Evolutionary conservation across 495 filamentous ascomycete species (phyloP).

Genomic region (Annulohypoxylon bovei): DNA sequence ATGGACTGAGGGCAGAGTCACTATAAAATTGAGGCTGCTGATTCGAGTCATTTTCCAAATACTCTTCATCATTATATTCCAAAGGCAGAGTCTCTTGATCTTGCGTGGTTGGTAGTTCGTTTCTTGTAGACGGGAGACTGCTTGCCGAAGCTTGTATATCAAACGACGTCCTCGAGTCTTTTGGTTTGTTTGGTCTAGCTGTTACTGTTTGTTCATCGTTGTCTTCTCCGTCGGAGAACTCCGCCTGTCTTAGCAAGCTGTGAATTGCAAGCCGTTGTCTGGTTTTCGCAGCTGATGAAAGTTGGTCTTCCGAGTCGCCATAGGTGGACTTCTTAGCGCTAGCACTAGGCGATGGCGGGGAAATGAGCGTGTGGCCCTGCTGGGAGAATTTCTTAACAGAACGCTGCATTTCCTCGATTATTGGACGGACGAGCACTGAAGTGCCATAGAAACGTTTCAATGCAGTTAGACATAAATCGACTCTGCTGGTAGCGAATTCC

Average conservation of each 20-base stretch:
- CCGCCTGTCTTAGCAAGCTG: slow-evolving; percentile 29
- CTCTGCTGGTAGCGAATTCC: slow-evolving; percentile 33
- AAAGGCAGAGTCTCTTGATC: not conserved
- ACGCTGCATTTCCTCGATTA: slow-evolving; percentile 32
- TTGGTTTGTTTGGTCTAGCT: not conserved
- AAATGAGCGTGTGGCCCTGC: not conserved
- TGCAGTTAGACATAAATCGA: slow-evolving; percentile 27
- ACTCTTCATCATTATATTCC: not conserved
- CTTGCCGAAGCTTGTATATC: not conserved
- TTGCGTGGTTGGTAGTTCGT: not conserved
- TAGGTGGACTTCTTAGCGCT: not conserved
- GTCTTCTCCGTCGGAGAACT: slow-evolving; percentile 32
- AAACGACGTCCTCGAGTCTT: not conserved
- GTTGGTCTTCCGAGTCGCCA: not conserved
- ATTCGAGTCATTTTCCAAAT: not conserved
- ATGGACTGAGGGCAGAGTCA: not conserved
- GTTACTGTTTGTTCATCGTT: slow-evolving; percentile 2
- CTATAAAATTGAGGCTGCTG: slow-evolving; percentile 1
- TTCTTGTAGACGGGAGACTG: not conserved
- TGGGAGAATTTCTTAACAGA: slow-evolving; percentile 17
- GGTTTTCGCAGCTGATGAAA: slow-evolving; percentile 20
- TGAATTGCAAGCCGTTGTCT: slow-evolving; percentile 28
- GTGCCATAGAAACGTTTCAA: slow-evolving; percentile 30
- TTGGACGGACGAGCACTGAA: slow-evolving; percentile 17
- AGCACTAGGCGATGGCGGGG: not conserved